A percentile compares a stretch with the other conserved stretches of the same genome.
Conservation (phyloP, 441 rosid genomes). For the Oxalis stricta region DNA sequence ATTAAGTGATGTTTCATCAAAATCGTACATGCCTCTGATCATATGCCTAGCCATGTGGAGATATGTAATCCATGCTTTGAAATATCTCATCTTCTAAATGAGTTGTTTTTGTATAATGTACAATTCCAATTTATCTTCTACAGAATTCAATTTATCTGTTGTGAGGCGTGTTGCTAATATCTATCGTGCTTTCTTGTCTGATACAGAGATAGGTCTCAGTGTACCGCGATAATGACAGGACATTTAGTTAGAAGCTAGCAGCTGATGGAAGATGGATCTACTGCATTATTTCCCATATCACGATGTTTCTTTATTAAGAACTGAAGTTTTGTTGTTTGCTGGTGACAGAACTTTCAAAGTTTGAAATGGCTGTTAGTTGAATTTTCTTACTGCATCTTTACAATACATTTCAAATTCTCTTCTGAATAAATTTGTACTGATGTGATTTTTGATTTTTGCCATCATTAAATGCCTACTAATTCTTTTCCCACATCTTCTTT, state of each 20-base stretch:
- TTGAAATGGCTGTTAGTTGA: not conserved
- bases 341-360: conserved; percentile 3
- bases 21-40: no score
- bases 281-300: conserved; percentile 4
- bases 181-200: not conserved
- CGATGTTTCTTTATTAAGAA: conserved; percentile 2
- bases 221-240: conserved; percentile 71
- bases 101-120: no score
- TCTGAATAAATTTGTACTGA: not conserved
- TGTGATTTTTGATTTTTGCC: not conserved
- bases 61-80: no score
- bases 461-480: no score
- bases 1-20: no score
- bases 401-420: not conserved
- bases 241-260: conserved; percentile 13
- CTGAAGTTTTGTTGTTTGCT: conserved; percentile 1
- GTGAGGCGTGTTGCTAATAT: not conserved
- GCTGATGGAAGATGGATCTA: conserved; percentile 6
- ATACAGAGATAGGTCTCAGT: conserved; percentile 51
- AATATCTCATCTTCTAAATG: no score
- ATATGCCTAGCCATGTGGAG: no score
- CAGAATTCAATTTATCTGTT: no score
- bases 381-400: conserved; percentile 2
- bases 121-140: no score
- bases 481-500: no score